Conservation (phyloP, 2,329 filamentous ascomycete species). For the Penicillium sp. region DNA sequence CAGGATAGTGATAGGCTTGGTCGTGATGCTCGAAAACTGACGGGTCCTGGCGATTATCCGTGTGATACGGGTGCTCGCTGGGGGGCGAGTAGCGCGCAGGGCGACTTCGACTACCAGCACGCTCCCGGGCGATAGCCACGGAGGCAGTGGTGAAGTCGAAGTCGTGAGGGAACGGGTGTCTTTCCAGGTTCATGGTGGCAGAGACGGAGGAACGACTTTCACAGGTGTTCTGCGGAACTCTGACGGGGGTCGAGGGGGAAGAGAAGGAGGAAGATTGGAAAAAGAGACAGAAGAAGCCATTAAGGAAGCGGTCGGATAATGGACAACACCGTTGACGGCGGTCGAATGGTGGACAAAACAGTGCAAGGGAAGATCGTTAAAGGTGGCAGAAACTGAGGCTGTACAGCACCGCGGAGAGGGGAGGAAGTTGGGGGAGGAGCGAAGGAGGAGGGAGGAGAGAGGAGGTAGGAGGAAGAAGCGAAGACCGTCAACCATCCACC, state of each 20-base stretch:
- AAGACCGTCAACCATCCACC: neutral
- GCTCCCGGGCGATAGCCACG: constrained; percentile 18
- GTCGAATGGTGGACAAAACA: neutral
- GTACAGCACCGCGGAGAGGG: neutral
- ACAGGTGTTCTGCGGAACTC: neutral
- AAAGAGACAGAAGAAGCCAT: neutral
- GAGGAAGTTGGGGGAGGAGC: neutral
- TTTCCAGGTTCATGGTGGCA: neutral
- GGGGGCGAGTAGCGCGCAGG: constrained; percentile 3
- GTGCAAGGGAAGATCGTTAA: neutral
- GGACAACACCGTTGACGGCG: too few relatives aligned
- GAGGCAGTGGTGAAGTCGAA: constrained; percentile 12
- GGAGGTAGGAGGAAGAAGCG: neutral
- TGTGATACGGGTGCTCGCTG: neutral
- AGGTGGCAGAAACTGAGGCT: neutral
- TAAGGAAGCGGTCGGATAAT: neutral
- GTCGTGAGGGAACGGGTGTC: neutral
- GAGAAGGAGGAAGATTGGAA: neutral
- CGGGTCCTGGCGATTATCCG: constrained; percentile 20
- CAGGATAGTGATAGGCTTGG: neutral
- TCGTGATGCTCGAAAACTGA: constrained; percentile 18
- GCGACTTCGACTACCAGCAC: constrained; percentile 15
- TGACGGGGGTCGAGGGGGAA: neutral
- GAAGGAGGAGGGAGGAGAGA: neutral
- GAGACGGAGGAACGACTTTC: neutral